Base-by-base conservation (phyloP, 345 rosid genomes). In the Moricandia moricandioides region DNA sequence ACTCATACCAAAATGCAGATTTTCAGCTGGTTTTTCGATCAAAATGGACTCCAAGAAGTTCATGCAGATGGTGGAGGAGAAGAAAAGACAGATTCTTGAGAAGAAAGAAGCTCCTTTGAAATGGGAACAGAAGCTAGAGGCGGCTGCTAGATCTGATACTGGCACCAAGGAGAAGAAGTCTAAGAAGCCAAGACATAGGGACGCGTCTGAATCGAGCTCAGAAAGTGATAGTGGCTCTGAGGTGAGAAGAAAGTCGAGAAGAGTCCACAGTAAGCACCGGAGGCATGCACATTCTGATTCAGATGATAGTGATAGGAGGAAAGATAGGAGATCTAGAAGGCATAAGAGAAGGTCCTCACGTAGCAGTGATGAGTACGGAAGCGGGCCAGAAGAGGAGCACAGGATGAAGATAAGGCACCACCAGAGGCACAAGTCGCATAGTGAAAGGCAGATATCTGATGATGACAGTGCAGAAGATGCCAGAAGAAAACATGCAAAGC, bases 121-220 rank as follows among this genome's bases (percentile, higher is more conserved):
- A 83, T 92, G 99, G 99, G 92, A 95, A 84, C 96, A 89, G 83
- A 95, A 90, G 88, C 82, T 95, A 14, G 97, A 95, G 84, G 92
- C 96, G 71, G 95, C 96, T 0, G 84, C 86, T 21, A 21, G 24
- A 21, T 21, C 24, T 21, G 24, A 21, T 21, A 21, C 24, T 54
- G 92, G 85, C 62, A 83, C 84, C 80, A 88, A 86, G 69, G 84
- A 30, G 30, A 85, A 73, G 89, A 88, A 84, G 85, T 74, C 65
- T 14, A 94, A 85, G 83, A 94, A 86, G 83, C 88, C 78, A 37
- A 95, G 81, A 76, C 82, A 81, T 61, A 82, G 85, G 72, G 67
- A 74, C n/a, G 58, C 58, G 0, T 86, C 88, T 1, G 84, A 71
- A 30, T 89, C 91, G 30, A 81, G 71, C 49, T 66, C 79, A 14